Percentiles rank a stretch among this genome's conserved stretches.
Conservation (phyloP, 2,329 filamentous ascomycete genomes). For the Ceratocystis cubensis region DNA sequence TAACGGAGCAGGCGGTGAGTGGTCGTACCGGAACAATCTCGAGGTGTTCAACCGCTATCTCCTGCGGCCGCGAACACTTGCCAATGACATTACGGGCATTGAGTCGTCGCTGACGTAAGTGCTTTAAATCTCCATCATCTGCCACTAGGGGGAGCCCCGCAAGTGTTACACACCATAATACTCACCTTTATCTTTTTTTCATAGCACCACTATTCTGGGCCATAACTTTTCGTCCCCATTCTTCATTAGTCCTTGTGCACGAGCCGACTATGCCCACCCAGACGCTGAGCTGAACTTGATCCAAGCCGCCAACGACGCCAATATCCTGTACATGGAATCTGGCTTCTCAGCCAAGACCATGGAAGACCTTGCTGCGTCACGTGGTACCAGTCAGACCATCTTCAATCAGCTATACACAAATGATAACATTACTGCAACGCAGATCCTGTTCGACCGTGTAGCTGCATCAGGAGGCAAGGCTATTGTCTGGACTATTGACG, state of each 20-base stretch:
- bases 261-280: constrained; percentile 33
- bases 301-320: constrained; percentile 33
- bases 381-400: constrained; percentile 23
- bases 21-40: constrained; percentile 40
- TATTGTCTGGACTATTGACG: constrained; percentile 31
- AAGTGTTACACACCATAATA: neutral
- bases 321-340: constrained; percentile 35
- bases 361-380: constrained; percentile 28
- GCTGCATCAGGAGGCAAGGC: constrained; percentile 29
- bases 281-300: constrained; percentile 38
- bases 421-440: constrained; percentile 28
- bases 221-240: constrained; percentile 37
- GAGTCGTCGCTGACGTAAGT: constrained; percentile 28
- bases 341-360: constrained; percentile 29
- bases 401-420: constrained; percentile 28
- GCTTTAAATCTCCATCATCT: constrained; percentile 19
- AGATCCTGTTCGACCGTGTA: constrained; percentile 28
- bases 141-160: no score
- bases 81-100: constrained; percentile 29
- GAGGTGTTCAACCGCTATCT: constrained; percentile 36
- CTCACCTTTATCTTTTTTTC: constrained; percentile 20
- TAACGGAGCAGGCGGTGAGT: constrained; percentile 38
- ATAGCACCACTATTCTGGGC: constrained; percentile 34
- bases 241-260: constrained; percentile 38
- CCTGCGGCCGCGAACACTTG: constrained; percentile 32